These are phyloP conservation scores for Citrullus mucosospermus DNA, from an alignment of 306 rosid species.

Conservation along the genomic window DNA sequence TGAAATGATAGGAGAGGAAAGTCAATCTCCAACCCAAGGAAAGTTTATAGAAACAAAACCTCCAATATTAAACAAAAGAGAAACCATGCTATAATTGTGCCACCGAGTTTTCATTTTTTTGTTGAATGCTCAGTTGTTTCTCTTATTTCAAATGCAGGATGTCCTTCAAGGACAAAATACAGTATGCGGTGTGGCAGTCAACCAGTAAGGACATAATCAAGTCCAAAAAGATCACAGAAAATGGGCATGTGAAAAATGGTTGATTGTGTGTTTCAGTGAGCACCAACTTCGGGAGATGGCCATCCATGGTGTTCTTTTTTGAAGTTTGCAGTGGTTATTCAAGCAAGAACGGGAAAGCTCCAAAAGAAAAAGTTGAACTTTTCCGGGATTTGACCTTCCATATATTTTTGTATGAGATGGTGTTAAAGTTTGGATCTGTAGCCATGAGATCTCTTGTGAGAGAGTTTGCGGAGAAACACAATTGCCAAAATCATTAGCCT, in stretches of 20 bases:
- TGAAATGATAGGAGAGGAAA: neutral
- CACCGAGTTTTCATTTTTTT: neutral
- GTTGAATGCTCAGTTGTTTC: neutral
- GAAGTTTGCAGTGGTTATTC: neutral
- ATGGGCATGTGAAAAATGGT: neutral
- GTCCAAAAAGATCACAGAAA: neutral
- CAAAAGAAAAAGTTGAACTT: neutral
- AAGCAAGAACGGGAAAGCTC: neutral
- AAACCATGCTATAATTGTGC: neutral
- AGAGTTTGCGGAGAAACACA: neutral
- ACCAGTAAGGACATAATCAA: neutral
- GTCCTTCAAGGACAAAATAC: neutral
- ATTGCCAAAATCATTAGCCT: neutral
- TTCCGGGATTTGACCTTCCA: neutral
- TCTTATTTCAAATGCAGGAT: neutral
- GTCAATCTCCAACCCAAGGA: neutral
- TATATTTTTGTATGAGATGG: neutral
- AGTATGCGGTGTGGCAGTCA: neutral
- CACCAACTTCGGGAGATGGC: neutral
- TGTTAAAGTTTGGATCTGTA: neutral
- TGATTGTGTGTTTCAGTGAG: neutral
- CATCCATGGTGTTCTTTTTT: neutral
- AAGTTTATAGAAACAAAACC: neutral
- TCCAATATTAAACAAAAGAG: neutral
- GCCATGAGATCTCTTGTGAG: neutral